Evolutionary conservation across 139 green algal species (phyloP).

Genomic region (Chloropicon primus): DNA sequence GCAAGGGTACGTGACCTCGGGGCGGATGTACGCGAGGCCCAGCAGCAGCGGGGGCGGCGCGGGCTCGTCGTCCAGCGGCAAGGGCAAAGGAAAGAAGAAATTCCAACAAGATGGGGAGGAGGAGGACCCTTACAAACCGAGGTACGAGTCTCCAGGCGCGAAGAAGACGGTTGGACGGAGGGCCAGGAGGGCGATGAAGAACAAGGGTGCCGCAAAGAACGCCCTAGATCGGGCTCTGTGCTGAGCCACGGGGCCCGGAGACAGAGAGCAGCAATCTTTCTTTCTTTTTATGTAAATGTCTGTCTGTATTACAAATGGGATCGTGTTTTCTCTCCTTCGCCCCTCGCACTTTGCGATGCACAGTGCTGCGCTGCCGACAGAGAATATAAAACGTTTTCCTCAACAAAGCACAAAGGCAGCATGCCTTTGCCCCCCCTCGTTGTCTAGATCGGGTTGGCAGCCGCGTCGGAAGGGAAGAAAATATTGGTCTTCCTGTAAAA

Average conservation of each 20-base stretch:
- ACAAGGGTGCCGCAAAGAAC: neutral
- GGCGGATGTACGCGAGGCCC: neutral
- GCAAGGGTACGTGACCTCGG: neutral
- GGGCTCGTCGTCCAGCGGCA: neutral
- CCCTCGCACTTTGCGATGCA: too few species aligned
- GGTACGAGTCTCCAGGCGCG: neutral
- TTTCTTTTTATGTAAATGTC: neutral
- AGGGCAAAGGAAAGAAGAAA: neutral
- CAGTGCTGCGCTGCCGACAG: too few species aligned
- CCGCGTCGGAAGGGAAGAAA: neutral
- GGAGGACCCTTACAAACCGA: neutral
- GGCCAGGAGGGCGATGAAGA: neutral
- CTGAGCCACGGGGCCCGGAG: neutral
- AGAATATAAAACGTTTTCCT: too few species aligned
- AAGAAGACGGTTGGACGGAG: neutral
- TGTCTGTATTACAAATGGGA: too few species aligned
- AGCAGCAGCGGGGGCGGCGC: neutral
- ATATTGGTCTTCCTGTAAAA: slow-evolving; percentile 58
- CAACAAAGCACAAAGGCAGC: too few species aligned
- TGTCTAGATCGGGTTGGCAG: neutral
- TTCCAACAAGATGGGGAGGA: too few species aligned
- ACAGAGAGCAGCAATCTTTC: too few species aligned
- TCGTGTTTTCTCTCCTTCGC: too few species aligned
- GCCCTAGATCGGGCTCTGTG: neutral
- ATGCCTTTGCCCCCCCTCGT: too few species aligned